phyloP scores from a whole-genome alignment of 2,329 filamentous ascomycete species.

The Nemania abortiva region DNA sequence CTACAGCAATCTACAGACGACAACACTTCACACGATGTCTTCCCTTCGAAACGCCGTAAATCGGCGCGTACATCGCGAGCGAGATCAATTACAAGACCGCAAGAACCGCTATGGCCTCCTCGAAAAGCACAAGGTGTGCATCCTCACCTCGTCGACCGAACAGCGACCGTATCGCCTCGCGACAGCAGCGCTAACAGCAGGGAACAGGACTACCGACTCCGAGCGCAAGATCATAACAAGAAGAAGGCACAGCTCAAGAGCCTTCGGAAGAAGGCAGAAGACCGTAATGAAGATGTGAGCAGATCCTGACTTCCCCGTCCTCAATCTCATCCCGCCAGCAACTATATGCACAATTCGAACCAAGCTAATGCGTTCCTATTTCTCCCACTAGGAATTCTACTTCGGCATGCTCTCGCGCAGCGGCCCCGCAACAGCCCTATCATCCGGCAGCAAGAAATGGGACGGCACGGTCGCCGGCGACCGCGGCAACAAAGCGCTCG shows the following conservation, averaged over 20 bases:
- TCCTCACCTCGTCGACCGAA: background rate
- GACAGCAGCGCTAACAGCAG: slow-evolving; percentile 42
- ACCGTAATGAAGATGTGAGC: slow-evolving; percentile 73
- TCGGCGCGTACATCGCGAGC: slow-evolving; percentile 88
- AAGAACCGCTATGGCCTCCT: slow-evolving; percentile 84
- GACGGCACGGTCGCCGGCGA: slow-evolving; percentile 69
- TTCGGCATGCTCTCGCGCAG: slow-evolving; percentile 75
- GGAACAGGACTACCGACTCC: slow-evolving; percentile 68
- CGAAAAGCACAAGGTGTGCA: slow-evolving; percentile 87
- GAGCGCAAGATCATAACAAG: slow-evolving; percentile 74
- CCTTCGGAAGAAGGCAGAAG: slow-evolving; percentile 71
- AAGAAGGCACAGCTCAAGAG: slow-evolving; percentile 72
- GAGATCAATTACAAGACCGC: slow-evolving; percentile 84
- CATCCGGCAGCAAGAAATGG: slow-evolving; percentile 64
- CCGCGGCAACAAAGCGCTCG: slow-evolving; percentile 67
- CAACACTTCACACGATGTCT: slow-evolving; percentile 33
- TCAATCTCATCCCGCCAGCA: too few species aligned
- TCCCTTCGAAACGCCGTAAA: slow-evolving; percentile 75
- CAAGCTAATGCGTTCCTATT: background rate
- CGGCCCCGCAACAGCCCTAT: slow-evolving; percentile 64
- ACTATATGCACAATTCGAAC: too few species aligned
- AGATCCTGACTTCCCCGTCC: too few species aligned
- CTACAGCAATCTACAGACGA: slow-evolving; percentile 6
- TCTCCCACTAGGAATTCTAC: slow-evolving; percentile 65
- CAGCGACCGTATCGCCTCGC: background rate